A percentile compares a stretch with the other conserved stretches of the same genome.
Evolutionary conservation across 371 early-diverging fungal species (phyloP).

Genomic region (Cladochytrium tenue): DNA sequence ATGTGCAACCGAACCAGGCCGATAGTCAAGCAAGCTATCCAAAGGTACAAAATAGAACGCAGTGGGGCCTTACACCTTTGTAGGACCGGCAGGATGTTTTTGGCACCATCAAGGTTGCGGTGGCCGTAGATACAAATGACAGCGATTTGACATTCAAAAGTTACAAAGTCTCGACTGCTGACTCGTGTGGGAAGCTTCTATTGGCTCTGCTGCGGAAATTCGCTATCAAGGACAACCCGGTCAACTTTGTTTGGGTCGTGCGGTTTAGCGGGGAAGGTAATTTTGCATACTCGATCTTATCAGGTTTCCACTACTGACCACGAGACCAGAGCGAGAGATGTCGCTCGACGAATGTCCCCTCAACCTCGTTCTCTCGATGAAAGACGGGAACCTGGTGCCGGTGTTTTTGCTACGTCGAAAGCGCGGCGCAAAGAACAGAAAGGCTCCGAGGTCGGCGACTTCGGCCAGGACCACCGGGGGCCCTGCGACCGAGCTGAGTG

Average conservation of each 20-base stretch:
- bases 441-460: no score
- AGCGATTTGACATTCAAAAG: slow-evolving; percentile 81
- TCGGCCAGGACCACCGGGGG: no score
- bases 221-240: slow-evolving; percentile 86
- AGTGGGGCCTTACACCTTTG: no score
- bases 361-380: slow-evolving; percentile 74
- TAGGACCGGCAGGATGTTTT: slow-evolving; percentile 4
- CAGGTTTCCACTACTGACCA: no score
- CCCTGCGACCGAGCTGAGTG: not conserved
- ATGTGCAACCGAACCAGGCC: no score
- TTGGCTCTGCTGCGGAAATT: slow-evolving; percentile 86
- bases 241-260: slow-evolving; percentile 26
- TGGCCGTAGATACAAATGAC: slow-evolving; percentile 33
- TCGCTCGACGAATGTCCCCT: slow-evolving; percentile 83
- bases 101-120: slow-evolving; percentile 77
- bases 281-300: no score
- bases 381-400: slow-evolving; percentile 28
- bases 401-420: not conserved
- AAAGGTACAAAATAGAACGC: no score
- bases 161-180: slow-evolving; percentile 78
- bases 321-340: slow-evolving; percentile 79
- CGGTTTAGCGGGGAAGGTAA: slow-evolving; percentile 15
- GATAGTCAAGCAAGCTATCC: no score
- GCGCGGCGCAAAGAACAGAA: no score
- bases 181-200: slow-evolving; percentile 83